Base-by-base conservation (phyloP, 2,329 filamentous ascomycete species). In the Pseudocercospora macadamiae region DNA sequence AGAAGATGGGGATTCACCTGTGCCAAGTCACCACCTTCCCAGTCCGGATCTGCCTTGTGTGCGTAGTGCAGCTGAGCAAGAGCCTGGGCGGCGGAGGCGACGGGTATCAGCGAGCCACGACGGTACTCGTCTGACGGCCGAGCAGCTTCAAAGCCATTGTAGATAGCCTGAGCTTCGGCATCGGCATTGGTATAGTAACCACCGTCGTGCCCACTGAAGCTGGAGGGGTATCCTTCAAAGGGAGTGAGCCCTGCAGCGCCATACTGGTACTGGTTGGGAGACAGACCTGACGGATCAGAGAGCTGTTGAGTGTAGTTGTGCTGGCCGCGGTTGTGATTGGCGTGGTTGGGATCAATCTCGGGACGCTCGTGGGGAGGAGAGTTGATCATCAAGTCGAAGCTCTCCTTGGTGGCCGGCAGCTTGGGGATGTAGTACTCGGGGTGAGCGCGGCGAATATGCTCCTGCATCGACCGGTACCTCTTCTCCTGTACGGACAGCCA, bases 381-480 rank as follows among this genome's bases (percentile, higher is more conserved):
- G 76, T 87, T 96, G 76, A 97, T 91, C 95, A 97, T 97, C 75
- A 96, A 83, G 72, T 90, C 82, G 78, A 99, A 97, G 86, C 92
- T 97, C 79, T 97, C 93, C 77, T 97, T 93, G 68, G 93, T 99
- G 49, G 95, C 95, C 67, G 95, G 93, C 69, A 97, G 89, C 84
- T 97, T 97, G 51, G 95, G 88, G 70, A 99, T 96, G 79, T 97
- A 97, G 76, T 97, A 89, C 75, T 96, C 92, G 62, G 93, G 93
- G 75, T 99, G 95, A 67, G 95, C 93, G 76, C 95, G 89, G 71
- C 95, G 91, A 72, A 99, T 97, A 74, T 99, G 95, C 84, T 99
- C 95, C 79, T 97, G 95, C 91, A 99, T 97, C 64, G 93, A 97
- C 76, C 95, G 92, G 80, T 93, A 99, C 68, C 91, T 86, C 79